Conservation (phyloP, 805 yeast species). For the Lipomyces spencermartinsiae region DNA sequence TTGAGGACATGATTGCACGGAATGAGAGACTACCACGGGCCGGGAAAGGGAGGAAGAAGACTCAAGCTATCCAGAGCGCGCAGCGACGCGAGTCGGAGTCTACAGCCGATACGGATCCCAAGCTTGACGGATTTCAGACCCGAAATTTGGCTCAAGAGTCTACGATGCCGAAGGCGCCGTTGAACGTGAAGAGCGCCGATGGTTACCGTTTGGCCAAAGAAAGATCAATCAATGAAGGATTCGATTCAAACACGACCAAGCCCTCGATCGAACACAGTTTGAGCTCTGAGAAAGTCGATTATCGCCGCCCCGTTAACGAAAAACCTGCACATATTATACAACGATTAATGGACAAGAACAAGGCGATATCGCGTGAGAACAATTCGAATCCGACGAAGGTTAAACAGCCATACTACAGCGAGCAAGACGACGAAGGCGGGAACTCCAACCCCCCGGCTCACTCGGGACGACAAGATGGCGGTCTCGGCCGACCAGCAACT, state of each 20-base stretch:
- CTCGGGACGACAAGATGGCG: not conserved
- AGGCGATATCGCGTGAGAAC: not conserved
- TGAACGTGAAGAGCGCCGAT: not conserved
- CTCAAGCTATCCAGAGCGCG: not conserved
- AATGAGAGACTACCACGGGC: not conserved
- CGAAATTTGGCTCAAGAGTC: not conserved
- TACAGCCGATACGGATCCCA: not conserved
- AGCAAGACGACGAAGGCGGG: not conserved
- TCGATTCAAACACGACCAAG: not conserved
- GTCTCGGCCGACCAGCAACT: not conserved
- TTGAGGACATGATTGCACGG: not conserved
- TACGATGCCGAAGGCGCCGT: not conserved
- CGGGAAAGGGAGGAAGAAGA: not conserved
- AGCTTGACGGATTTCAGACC: not conserved
- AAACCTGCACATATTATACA: not conserved
- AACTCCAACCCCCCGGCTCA: not conserved
- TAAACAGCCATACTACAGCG: not conserved
- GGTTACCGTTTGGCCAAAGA: not conserved
- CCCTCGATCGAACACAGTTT: not conserved
- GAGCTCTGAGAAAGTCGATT: not conserved
- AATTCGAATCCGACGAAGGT: not conserved
- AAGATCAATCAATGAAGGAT: not conserved
- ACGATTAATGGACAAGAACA: not conserved
- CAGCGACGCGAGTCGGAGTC: not conserved
- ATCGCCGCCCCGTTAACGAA: not conserved